Evolutionary conservation across 768 basidiomycete species (phyloP).

Genomic region (Podaxis carcinomalis): DNA sequence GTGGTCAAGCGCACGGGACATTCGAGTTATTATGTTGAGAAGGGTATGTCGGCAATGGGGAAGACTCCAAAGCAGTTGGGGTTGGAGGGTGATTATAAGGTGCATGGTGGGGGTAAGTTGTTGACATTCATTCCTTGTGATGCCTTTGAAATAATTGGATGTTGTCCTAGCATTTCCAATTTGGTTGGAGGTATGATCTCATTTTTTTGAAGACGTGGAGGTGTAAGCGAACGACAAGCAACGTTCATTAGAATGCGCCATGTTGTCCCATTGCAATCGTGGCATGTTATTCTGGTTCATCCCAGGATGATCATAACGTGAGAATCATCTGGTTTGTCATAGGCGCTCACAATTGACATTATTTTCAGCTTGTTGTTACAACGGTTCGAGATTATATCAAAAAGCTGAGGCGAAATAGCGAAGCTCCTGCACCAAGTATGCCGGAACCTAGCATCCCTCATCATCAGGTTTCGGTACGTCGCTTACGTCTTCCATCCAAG

Average conservation of each 20-base stretch:
- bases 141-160: constrained; percentile 1
- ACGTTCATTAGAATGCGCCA: constrained; percentile 57
- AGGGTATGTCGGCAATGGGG: constrained; percentile 81
- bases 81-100: constrained; percentile 56
- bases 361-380: constrained; percentile 52
- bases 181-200: constrained; percentile 64
- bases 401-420: constrained; percentile 45
- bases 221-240: background rate
- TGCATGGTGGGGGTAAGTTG: constrained; percentile 74
- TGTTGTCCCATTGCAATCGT: constrained; percentile 79
- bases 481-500: background rate
- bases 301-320: constrained; percentile 76
- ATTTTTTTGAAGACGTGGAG: background rate
- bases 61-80: constrained; percentile 73
- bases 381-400: constrained; percentile 68
- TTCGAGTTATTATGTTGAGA: constrained; percentile 83
- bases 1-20: constrained; percentile 80
- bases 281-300: constrained; percentile 79
- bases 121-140: background rate
- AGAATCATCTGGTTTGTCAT: constrained; percentile 15
- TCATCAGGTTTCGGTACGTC: constrained; percentile 25
- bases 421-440: constrained; percentile 28
- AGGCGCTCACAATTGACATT: background rate
- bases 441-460: constrained; percentile 23
- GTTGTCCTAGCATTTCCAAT: constrained; percentile 66